A percentile compares a stretch with the other conserved stretches of the same genome.
These are phyloP conservation scores for Westerdykella sp. DNA, from an alignment of 2,329 filamentous ascomycete genomes.

Conservation along the genomic window DNA sequence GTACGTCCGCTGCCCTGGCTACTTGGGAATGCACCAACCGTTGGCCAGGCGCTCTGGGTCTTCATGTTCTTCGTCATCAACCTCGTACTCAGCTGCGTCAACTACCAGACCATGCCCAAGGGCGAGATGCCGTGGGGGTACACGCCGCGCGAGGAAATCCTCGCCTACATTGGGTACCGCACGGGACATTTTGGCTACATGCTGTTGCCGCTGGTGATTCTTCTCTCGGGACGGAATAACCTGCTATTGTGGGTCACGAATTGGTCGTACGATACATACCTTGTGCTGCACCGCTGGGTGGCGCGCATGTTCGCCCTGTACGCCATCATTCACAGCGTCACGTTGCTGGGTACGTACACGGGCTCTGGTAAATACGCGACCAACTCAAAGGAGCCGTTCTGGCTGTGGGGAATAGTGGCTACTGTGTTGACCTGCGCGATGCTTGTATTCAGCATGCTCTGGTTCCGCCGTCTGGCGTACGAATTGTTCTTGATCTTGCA, in stretches of 20 bases:
- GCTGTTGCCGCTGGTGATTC: constrained; percentile 39
- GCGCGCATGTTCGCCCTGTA: constrained; percentile 42
- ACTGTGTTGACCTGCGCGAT: constrained; percentile 8
- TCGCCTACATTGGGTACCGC: constrained; percentile 37
- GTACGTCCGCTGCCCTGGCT: constrained; percentile 10
- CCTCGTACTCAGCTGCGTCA: constrained; percentile 8
- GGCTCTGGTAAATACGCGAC: constrained; percentile 20
- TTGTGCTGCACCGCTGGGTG: constrained; percentile 40
- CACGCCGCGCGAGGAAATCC: constrained; percentile 20
- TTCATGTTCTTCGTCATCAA: constrained; percentile 13
- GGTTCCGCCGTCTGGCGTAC: constrained; percentile 7
- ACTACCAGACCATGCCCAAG: constrained; percentile 3
- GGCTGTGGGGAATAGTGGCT: constrained; percentile 14
- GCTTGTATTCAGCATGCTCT: constrained; percentile 3
- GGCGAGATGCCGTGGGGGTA: constrained; percentile 18
- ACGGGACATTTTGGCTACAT: constrained; percentile 40
- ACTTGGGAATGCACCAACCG: constrained; percentile 36
- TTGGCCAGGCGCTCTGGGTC: constrained; percentile 43
- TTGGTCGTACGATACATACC: constrained; percentile 46
- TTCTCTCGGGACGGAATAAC: constrained; percentile 46
- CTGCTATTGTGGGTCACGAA: constrained; percentile 45
- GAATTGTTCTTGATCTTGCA: constrained; percentile 42
- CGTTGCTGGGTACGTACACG: constrained; percentile 36
- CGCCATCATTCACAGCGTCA: constrained; percentile 43
- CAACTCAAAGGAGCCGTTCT: constrained; percentile 32